These are phyloP conservation scores for Cyclaneusma minus DNA, from an alignment of 2,329 filamentous ascomycete genomes.

Conservation along the genomic window DNA sequence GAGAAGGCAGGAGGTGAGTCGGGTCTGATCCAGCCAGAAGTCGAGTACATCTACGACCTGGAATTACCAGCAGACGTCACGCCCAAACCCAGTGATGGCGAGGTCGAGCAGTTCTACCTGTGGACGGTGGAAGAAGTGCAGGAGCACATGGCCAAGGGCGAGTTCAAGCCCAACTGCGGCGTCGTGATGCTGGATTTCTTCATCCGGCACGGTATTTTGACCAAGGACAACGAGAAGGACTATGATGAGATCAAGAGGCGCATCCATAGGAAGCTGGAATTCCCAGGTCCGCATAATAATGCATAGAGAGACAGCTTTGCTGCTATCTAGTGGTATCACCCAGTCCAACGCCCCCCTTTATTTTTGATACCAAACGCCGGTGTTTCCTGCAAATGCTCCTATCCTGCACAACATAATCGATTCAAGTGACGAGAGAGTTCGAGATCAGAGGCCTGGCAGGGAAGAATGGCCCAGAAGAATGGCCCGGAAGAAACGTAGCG, in stretches of 20 bases:
- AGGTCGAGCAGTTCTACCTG: conserved; percentile 75
- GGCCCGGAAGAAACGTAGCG: no score
- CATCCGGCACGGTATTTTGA: conserved; percentile 68
- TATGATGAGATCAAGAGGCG: conserved; percentile 61
- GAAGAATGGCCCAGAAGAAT: no score
- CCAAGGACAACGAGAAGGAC: conserved; percentile 60
- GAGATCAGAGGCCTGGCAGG: no score
- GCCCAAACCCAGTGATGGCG: conserved; percentile 69
- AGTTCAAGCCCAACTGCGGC: conserved; percentile 90
- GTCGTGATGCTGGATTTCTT: conserved; percentile 81
- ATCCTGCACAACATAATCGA: no score
- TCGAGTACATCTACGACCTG: conserved; percentile 83
- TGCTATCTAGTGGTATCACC: no score
- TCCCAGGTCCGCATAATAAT: conserved; percentile 57
- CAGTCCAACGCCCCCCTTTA: no score
- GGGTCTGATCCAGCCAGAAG: conserved; percentile 75
- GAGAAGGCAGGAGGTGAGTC: conserved; percentile 63
- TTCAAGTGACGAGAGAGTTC: no score
- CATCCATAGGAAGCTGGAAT: conserved; percentile 66
- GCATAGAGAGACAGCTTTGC: no score
- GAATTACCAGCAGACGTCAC: conserved; percentile 53
- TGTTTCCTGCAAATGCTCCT: no score
- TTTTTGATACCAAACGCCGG: no score
- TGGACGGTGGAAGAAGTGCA: conserved; percentile 64
- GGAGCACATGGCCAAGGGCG: conserved; percentile 49